Percentiles rank a stretch among this genome's conserved stretches.
phyloP scores from a whole-genome alignment of 441 rosid genomes.

The Omphalea diandra region DNA sequence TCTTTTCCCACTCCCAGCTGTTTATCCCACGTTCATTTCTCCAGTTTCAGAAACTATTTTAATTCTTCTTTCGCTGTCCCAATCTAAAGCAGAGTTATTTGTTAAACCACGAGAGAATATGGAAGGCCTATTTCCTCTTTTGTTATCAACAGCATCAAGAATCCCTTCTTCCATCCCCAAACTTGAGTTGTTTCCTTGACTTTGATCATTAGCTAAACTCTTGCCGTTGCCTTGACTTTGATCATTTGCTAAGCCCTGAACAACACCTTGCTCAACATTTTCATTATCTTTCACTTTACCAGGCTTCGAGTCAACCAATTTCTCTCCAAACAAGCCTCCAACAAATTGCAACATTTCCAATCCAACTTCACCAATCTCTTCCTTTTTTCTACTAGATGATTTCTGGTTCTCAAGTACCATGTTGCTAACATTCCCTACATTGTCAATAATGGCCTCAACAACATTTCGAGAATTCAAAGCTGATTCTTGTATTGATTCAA shows the following conservation, averaged over 20 bases:
- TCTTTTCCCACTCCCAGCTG: conserved; percentile 26
- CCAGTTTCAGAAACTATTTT: conserved; percentile 26
- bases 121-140: conserved; percentile 20
- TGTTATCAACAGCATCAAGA: conserved; percentile 15
- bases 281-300: conserved; percentile 36
- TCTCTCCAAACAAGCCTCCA: conserved; percentile 44
- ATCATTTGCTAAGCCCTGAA: conserved; percentile 18
- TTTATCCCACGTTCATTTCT: conserved; percentile 24
- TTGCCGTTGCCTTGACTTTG: conserved; percentile 27
- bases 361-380: conserved; percentile 40
- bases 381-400: conserved; percentile 34
- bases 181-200: conserved; percentile 27
- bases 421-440: conserved; percentile 26
- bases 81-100: conserved; percentile 25
- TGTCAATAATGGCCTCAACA: conserved; percentile 28
- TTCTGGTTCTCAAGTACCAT: conserved; percentile 36
- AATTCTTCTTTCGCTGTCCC: conserved; percentile 30
- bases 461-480: conserved; percentile 39
- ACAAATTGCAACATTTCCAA: conserved; percentile 37
- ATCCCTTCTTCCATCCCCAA: conserved; percentile 22
- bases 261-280: conserved; percentile 34
- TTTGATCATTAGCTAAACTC: conserved; percentile 21
- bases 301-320: conserved; percentile 31
- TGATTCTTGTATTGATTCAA: conserved; percentile 42
- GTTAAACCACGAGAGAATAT: conserved; percentile 25